These are phyloP conservation scores for Teratosphaeria gauchensis DNA, from an alignment of 2,329 filamentous ascomycete genomes.

Conservation along the genomic window DNA sequence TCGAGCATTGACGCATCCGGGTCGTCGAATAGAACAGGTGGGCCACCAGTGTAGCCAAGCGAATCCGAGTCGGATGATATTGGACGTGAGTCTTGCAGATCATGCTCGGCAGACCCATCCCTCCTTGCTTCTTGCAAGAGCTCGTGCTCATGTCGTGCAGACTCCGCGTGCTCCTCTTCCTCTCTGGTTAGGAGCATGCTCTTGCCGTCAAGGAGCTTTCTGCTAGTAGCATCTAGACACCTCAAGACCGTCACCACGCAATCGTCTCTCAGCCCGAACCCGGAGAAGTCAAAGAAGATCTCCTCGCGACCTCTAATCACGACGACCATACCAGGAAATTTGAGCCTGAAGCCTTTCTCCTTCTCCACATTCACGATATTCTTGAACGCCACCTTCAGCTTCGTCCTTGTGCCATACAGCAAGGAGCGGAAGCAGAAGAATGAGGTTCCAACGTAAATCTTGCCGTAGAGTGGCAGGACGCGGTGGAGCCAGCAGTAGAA, in stretches of 20 bases:
- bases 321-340: slow-evolving; percentile 83
- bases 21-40: slow-evolving; percentile 82
- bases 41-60: slow-evolving; percentile 41
- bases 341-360: slow-evolving; percentile 87
- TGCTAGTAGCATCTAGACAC: slow-evolving; percentile 52
- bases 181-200: slow-evolving; percentile 54
- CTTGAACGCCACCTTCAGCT: slow-evolving; percentile 78
- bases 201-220: slow-evolving; percentile 43
- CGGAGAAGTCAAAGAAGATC: slow-evolving; percentile 87
- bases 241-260: slow-evolving; percentile 74
- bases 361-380: slow-evolving; percentile 91
- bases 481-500: slow-evolving; percentile 91
- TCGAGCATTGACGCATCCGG: slow-evolving; percentile 77
- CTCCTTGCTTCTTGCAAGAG: slow-evolving; percentile 66
- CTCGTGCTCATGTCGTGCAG: slow-evolving; percentile 68
- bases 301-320: slow-evolving; percentile 91
- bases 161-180: slow-evolving; percentile 62
- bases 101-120: slow-evolving; percentile 26
- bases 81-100: neutral
- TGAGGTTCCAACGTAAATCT: slow-evolving; percentile 83
- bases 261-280: slow-evolving; percentile 72
- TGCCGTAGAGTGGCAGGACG: slow-evolving; percentile 85
- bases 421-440: slow-evolving; percentile 90
- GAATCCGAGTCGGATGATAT: neutral
- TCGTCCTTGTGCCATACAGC: slow-evolving; percentile 79